phyloP scores from a whole-genome alignment of 257 asterid genomes.

The Ligustrum vulgare region DNA sequence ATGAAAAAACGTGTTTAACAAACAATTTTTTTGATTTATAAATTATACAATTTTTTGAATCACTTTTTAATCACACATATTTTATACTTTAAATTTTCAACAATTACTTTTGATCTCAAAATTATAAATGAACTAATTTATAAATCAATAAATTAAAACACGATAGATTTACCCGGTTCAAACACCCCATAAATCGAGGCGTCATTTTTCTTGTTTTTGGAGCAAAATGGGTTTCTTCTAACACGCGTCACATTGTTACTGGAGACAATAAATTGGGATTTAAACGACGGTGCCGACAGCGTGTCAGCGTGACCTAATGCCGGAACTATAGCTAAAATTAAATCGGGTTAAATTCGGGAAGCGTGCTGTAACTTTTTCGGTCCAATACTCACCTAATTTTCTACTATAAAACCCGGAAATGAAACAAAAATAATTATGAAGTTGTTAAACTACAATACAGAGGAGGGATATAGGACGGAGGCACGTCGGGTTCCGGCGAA shows the following conservation, averaged over 20 bases:
- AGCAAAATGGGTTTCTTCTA: not conserved
- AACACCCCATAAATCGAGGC: not conserved
- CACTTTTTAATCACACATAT: too few species aligned
- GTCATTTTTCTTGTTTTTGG: not conserved
- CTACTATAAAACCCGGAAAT: not conserved
- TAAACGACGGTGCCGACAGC: not conserved
- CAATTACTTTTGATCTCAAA: too few species aligned
- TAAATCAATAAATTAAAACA: too few species aligned
- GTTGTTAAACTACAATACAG: not conserved
- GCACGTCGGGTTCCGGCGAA: slow-evolving; percentile 50
- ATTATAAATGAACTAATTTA: too few species aligned
- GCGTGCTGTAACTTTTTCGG: not conserved
- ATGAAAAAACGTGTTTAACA: too few species aligned
- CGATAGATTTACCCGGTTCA: too few species aligned
- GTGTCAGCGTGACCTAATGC: not conserved
- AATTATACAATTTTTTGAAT: too few species aligned
- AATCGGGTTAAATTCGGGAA: not conserved
- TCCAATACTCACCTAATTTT: too few species aligned
- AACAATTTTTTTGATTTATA: too few species aligned
- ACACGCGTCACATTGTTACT: not conserved
- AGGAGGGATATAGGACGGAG: not conserved
- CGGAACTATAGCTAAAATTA: not conserved
- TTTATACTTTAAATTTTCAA: too few species aligned
- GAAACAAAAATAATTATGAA: not conserved
- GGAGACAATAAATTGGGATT: not conserved